These are phyloP conservation scores for Colletotrichum brevisporum DNA, from an alignment of 2,329 filamentous ascomycete species.

Conservation along the genomic window DNA sequence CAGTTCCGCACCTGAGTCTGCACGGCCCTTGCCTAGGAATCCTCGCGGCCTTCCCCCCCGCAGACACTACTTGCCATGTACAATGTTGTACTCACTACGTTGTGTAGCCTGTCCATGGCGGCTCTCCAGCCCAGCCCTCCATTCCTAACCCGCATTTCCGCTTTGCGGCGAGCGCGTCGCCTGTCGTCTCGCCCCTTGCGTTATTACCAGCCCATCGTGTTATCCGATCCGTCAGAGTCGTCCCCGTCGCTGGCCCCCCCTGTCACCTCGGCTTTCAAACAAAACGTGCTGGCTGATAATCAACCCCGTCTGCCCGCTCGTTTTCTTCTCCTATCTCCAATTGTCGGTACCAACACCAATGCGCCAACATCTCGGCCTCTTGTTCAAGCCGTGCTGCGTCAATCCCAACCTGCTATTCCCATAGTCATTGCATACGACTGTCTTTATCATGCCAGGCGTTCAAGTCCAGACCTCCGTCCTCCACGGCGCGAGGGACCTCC, in stretches of 20 bases:
- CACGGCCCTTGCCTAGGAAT: constrained; percentile 1
- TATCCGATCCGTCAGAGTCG: constrained; percentile 31
- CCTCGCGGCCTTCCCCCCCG: constrained; percentile 15
- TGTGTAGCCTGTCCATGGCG: background rate
- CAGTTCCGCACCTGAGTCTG: background rate
- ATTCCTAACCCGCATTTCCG: constrained; percentile 35
- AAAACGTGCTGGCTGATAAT: constrained; percentile 14
- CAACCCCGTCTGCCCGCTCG: constrained; percentile 11
- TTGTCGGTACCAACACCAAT: background rate
- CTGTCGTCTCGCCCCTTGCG: constrained; percentile 12
- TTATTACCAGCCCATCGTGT: constrained; percentile 15
- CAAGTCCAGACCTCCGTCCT: constrained; percentile 66
- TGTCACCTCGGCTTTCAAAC: constrained; percentile 29
- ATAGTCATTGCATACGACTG: constrained; percentile 2
- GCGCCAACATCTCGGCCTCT: background rate
- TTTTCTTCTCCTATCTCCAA: background rate
- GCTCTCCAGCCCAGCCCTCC: constrained; percentile 1
- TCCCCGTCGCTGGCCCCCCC: constrained; percentile 6
- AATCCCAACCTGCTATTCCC: background rate
- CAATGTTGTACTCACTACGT: no score
- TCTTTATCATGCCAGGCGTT: constrained; percentile 28
- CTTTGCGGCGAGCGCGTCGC: constrained; percentile 16
- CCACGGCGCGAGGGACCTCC: constrained; percentile 65
- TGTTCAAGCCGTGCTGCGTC: background rate
- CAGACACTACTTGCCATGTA: constrained; percentile 7